These are phyloP conservation scores for Pseudohalonectria lignicola DNA, from an alignment of 2,329 filamentous ascomycete genomes.

Conservation along the genomic window DNA sequence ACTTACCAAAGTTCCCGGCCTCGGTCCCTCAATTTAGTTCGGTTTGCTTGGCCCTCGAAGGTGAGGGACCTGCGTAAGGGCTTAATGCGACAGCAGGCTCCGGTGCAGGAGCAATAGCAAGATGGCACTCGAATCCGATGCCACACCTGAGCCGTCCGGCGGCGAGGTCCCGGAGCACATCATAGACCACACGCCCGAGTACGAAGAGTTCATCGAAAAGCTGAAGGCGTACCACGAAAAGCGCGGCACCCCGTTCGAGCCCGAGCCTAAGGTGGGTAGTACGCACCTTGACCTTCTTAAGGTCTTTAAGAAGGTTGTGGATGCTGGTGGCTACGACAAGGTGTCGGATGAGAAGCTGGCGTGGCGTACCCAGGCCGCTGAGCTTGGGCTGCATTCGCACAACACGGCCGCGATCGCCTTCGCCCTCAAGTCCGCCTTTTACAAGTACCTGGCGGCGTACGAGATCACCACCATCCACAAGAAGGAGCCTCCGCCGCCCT, in stretches of 20 bases:
- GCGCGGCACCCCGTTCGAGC: conserved; percentile 68
- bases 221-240: conserved; percentile 65
- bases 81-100: no score
- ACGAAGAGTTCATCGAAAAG: conserved; percentile 67
- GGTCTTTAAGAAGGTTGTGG: conserved; percentile 67
- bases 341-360: conserved; percentile 75
- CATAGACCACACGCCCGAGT: conserved; percentile 57
- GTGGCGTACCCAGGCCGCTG: conserved; percentile 69
- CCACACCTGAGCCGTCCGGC: neutral
- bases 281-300: conserved; percentile 60
- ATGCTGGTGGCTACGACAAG: conserved; percentile 76
- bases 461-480: conserved; percentile 71
- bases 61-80: no score
- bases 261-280: conserved; percentile 68
- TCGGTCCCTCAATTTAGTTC: no score
- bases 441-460: conserved; percentile 79
- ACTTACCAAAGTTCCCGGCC: no score
- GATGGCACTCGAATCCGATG: neutral
- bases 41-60: no score
- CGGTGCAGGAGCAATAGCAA: no score
- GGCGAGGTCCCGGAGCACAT: conserved; percentile 11
- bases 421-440: conserved; percentile 77
- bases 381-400: conserved; percentile 59
- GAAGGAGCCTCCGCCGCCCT: conserved; percentile 74
- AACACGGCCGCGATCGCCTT: conserved; percentile 73